Percentiles rank a stretch among this genome's conserved stretches.
phyloP scores from a whole-genome alignment of 2,329 filamentous ascomycete genomes.

The Arthrinium puccinioides region DNA sequence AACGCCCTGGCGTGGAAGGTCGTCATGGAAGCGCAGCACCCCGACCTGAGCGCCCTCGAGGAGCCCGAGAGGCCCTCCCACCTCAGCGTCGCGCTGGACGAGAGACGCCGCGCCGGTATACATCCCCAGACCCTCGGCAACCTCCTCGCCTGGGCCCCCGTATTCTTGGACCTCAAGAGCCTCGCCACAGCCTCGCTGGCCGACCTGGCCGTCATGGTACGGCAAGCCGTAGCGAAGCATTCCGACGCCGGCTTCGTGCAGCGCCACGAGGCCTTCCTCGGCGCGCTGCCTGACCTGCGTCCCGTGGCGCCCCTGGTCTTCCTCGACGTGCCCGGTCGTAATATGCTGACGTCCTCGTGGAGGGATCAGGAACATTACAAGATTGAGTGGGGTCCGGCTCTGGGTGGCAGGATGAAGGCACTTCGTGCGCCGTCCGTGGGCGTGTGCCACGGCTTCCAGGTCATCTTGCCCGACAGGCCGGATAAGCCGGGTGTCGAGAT shows the following conservation, averaged over 20 bases:
- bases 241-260: background rate
- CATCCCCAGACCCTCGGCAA: background rate
- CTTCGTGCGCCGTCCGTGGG: slow-evolving; percentile 18
- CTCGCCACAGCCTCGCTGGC: background rate
- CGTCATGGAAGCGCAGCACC: slow-evolving; percentile 2
- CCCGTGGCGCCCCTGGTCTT: background rate
- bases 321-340: slow-evolving; percentile 1
- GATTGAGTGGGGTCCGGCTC: slow-evolving; percentile 23
- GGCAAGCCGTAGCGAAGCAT: background rate
- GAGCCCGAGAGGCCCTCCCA: slow-evolving; percentile 7
- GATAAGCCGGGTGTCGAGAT: slow-evolving; percentile 3
- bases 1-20: slow-evolving; percentile 4
- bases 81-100: slow-evolving; percentile 1
- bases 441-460: slow-evolving; percentile 5
- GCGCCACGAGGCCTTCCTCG: background rate
- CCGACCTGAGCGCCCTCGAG: background rate
- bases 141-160: slow-evolving; percentile 2
- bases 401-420: slow-evolving; percentile 20
- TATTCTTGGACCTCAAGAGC: background rate
- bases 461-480: slow-evolving; percentile 4
- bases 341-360: slow-evolving; percentile 14
- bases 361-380: slow-evolving; percentile 23
- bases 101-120: slow-evolving; percentile 1
- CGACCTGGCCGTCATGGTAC: slow-evolving; percentile 1
- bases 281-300: background rate